Evolutionary conservation across 108 stramenopile species (phyloP).

Genomic region (Halocafeteria seosinensis): DNA sequence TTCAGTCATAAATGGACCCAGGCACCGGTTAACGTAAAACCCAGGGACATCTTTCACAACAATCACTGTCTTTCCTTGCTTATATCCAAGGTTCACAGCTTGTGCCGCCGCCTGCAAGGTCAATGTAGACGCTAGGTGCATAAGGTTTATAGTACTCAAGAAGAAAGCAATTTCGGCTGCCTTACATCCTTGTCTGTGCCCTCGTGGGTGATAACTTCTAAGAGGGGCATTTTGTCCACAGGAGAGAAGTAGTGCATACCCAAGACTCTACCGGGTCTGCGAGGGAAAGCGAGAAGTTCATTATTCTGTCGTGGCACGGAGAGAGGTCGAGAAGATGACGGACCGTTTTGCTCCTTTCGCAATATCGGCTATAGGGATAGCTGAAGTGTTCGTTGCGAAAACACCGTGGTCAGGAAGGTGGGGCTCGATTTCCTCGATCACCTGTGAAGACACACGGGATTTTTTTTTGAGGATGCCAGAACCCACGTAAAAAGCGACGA

Average conservation of each 20-base stretch:
- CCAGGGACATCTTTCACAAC: slow-evolving; percentile 96
- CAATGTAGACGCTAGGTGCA: too few relatives aligned
- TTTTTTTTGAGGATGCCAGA: not conserved
- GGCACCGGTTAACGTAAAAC: slow-evolving; percentile 95
- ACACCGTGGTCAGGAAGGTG: slow-evolving; percentile 72
- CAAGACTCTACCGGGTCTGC: slow-evolving; percentile 45
- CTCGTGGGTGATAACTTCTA: slow-evolving; percentile 89
- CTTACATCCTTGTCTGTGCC: slow-evolving; percentile 59
- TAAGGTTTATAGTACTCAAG: too few relatives aligned
- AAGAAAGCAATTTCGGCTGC: too few relatives aligned
- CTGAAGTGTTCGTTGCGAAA: slow-evolving; percentile 93
- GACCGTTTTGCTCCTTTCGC: slow-evolving; percentile 68
- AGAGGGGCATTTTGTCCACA: slow-evolving; percentile 87
- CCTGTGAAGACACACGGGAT: too few relatives aligned
- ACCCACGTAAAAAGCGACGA: not conserved
- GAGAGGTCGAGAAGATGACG: too few relatives aligned
- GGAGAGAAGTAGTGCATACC: slow-evolving; percentile 99
- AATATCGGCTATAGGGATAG: slow-evolving; percentile 87
- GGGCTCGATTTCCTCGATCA: slow-evolving; percentile 64
- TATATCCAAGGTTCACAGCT: slow-evolving; percentile 79
- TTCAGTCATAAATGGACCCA: slow-evolving; percentile 88
- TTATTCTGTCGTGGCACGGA: not conserved
- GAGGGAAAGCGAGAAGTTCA: too few relatives aligned
- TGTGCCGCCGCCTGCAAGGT: too few relatives aligned
- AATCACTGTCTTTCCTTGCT: slow-evolving; percentile 96